Evolutionary conservation across 768 basidiomycete species (phyloP).

Genomic region (Wakefieldia striispora): DNA sequence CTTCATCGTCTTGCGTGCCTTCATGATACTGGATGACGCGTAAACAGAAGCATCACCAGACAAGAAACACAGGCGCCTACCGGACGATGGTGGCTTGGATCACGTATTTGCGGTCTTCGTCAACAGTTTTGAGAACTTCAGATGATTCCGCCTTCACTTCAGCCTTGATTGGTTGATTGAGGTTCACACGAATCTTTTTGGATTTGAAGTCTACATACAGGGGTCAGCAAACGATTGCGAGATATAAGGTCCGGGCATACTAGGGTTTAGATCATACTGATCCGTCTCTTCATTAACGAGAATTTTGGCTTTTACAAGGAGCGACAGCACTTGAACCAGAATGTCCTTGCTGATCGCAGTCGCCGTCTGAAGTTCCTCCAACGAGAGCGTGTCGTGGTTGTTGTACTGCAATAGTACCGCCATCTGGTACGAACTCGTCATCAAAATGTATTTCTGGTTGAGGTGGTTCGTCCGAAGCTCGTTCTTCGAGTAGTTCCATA

Average conservation of each 20-base stretch:
- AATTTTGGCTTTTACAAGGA: conserved; percentile 87
- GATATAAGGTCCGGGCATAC: conserved; percentile 31
- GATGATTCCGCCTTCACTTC: conserved; percentile 89
- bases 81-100: conserved; percentile 95
- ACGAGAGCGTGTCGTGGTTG: conserved; percentile 78
- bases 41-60: background rate
- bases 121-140: conserved; percentile 91
- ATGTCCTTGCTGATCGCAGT: conserved; percentile 82
- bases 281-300: conserved; percentile 86
- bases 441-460: conserved; percentile 92
- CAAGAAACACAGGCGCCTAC: conserved; percentile 20
- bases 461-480: conserved; percentile 92
- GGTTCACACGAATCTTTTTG: conserved; percentile 89
- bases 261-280: conserved; percentile 90
- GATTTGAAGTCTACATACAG: conserved; percentile 71
- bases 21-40: conserved; percentile 72
- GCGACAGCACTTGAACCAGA: conserved; percentile 56
- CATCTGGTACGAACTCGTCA: conserved; percentile 95
- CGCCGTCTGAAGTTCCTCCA: conserved; percentile 75
- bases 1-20: conserved; percentile 93
- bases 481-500: conserved; percentile 98
- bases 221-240: background rate
- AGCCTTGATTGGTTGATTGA: conserved; percentile 91
- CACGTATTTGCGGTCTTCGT: conserved; percentile 95
- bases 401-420: conserved; percentile 95